A percentile compares a stretch with the other conserved stretches of the same genome.
phyloP scores from a whole-genome alignment of 352 stramenopile species.

The Globisporangium rhizosaccharum region DNA sequence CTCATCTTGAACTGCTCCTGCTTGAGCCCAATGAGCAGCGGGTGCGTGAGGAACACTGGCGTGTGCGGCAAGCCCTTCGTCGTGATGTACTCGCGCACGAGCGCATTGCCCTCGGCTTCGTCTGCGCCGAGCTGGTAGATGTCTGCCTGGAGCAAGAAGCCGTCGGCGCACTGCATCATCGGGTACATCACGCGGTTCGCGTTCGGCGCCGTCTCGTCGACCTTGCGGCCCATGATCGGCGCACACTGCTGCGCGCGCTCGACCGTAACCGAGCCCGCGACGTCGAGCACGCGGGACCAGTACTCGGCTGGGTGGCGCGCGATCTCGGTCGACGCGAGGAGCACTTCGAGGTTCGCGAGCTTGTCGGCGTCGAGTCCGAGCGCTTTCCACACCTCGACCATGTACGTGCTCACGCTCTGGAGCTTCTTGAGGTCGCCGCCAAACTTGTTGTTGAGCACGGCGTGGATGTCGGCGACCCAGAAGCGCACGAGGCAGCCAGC shows the following conservation, averaged over 20 bases:
- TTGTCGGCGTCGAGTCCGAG: conserved; percentile 91
- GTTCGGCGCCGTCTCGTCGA: conserved; percentile 76
- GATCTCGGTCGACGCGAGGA: conserved; percentile 96
- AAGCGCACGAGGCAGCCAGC: conserved; percentile 96
- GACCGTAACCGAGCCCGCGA: conserved; percentile 85
- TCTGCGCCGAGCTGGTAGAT: conserved; percentile 99
- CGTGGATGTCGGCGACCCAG: conserved; percentile 98
- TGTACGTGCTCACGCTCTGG: conserved; percentile 90
- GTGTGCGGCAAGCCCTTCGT: conserved; percentile 66
- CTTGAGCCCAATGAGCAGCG: conserved; percentile 97
- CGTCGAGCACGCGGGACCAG: conserved; percentile 92
- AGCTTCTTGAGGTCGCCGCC: conserved; percentile 97
- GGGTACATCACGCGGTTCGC: conserved; percentile 96
- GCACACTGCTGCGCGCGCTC: conserved; percentile 96
- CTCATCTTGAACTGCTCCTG: conserved; percentile 99
- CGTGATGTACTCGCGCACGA: conserved; percentile 96
- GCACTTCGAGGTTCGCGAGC: conserved; percentile 94
- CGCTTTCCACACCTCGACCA: conserved; percentile 99
- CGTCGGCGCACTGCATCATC: conserved; percentile 97
- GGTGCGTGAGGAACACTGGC: conserved; percentile 95
- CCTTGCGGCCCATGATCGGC: conserved; percentile 96
- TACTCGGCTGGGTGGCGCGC: conserved; percentile 85
- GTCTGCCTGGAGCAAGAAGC: conserved; percentile 98
- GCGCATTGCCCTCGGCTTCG: conserved; percentile 93
- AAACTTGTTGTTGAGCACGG: conserved; percentile 99